phyloP scores from a whole-genome alignment of 1,284 basidiomycete species.

The Pascua guehoae region DNA sequence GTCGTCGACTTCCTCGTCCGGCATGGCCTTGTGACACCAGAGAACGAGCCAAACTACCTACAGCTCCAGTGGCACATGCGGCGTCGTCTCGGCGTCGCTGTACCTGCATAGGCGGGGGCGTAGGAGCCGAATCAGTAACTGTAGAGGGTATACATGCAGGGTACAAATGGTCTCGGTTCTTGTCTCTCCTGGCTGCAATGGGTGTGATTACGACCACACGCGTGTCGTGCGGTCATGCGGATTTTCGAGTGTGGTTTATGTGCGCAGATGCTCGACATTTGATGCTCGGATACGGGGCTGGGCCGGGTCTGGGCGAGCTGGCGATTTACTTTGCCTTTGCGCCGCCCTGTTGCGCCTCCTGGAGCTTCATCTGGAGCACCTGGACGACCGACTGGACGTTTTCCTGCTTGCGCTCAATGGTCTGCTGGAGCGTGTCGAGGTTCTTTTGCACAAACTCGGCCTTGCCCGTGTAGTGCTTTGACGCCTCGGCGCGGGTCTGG shows the following conservation, averaged over 20 bases:
- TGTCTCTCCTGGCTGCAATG: not conserved
- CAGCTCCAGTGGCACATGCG: conserved; percentile 43
- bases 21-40: conserved; percentile 54
- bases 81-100: conserved; percentile 35
- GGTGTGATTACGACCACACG: too few relatives aligned
- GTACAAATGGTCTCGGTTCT: conserved; percentile 8
- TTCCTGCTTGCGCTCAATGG: conserved; percentile 83
- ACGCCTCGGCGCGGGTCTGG: conserved; percentile 73
- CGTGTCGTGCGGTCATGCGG: not conserved
- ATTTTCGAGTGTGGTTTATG: not conserved
- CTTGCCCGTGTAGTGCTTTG: conserved; percentile 70
- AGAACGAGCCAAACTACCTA: conserved; percentile 51
- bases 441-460: conserved; percentile 73
- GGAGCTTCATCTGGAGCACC: conserved; percentile 72
- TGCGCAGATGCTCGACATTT: not conserved
- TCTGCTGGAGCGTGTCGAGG: conserved; percentile 75
- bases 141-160: conserved; percentile 20
- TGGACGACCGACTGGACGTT: conserved; percentile 71
- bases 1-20: conserved; percentile 57
- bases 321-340: not conserved
- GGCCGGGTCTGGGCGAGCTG: too few relatives aligned
- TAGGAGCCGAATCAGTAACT: not conserved
- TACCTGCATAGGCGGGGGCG: conserved; percentile 18
- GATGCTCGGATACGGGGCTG: too few relatives aligned
- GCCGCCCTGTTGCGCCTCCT: conserved; percentile 29